Base-by-base conservation (phyloP, 352 stramenopile species). In the Pythium rhizo-oryzae region DNA sequence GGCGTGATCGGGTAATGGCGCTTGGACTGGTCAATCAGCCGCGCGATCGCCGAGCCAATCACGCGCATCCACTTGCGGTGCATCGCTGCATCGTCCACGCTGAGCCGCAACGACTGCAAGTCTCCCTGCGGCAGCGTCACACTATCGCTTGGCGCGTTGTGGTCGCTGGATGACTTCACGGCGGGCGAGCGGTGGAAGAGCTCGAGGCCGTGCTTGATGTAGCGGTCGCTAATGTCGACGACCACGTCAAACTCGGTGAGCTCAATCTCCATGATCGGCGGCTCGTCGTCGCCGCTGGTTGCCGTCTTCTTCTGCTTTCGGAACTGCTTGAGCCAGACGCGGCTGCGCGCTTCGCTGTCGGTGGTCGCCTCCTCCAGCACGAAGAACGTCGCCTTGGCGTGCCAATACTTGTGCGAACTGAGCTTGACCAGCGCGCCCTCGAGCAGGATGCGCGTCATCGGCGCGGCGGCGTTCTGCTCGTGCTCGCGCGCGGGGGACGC, bases 171-270 rank as follows among this genome's bases (percentile, higher is more conserved):
- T 33, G 35, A 41, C 35, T 11, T 41, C 35, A 39, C 11, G 23
- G 6, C 23, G n/a, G 65, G 43, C 35, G 47, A 16, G 16, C 61
- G 60, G 15, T 41, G 53, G 6, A 49, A 63, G 57, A 93, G 60
- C 63, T 92, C 85, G n/a, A 92, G 60, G 11, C 59, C 82, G 65
- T 81, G 71, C 55, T 80, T 81, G n/a, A 76, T 62, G 28, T 85
- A 73, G 21, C 62, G 67, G 62, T 87, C 67, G 25, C 75, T 77
- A 24, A 89, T 65, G 46, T 91, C 81, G 16, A 76, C 69, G 33
- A 92, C 74, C 24, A 85, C 78, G 67, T 92, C 85, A 49, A 81
- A 67, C 56, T 76, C 65, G 24, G 79, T 88, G 8, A 93, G 72
- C 21, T 69, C 72, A 5, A 85, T 72, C 35, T 86, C 72, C 2